Conservation (phyloP, 371 early-diverging fungal genomes). For the Capniomyces stellatus region DNA sequence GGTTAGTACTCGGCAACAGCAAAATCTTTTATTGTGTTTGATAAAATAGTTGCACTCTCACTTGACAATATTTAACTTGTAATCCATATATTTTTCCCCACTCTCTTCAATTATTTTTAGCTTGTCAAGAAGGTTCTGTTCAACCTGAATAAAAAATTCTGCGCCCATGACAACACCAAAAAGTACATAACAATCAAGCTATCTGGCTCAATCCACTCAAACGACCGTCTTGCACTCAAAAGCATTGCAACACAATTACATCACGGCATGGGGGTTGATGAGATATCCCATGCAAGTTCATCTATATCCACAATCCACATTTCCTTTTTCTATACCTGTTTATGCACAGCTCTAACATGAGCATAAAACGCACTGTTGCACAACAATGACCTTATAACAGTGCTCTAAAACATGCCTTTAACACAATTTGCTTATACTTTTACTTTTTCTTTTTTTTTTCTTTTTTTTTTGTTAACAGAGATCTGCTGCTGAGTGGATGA, state of each 20-base stretch:
- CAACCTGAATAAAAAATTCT: constrained; percentile 10
- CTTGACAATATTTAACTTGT: not conserved
- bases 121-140: constrained; percentile 26
- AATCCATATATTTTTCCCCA: not conserved
- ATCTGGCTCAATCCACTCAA: constrained; percentile 64
- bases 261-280: constrained; percentile 7
- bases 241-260: constrained; percentile 66
- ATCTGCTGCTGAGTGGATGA: constrained; percentile 23
- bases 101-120: not conserved
- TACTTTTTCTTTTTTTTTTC: no score
- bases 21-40: not conserved
- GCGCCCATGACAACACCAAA: constrained; percentile 10
- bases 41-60: not conserved
- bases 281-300: not conserved
- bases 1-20: constrained; percentile 9
- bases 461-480: no score
- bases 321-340: no score
- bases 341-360: no score
- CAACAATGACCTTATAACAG: no score
- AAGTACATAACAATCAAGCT: constrained; percentile 49
- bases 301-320: no score
- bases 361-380: no score
- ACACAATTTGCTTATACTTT: no score
- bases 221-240: constrained; percentile 57
- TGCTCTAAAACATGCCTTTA: no score